These are phyloP conservation scores for Peronospora belbahrii DNA, from an alignment of 352 stramenopile species.

Conservation along the genomic window DNA sequence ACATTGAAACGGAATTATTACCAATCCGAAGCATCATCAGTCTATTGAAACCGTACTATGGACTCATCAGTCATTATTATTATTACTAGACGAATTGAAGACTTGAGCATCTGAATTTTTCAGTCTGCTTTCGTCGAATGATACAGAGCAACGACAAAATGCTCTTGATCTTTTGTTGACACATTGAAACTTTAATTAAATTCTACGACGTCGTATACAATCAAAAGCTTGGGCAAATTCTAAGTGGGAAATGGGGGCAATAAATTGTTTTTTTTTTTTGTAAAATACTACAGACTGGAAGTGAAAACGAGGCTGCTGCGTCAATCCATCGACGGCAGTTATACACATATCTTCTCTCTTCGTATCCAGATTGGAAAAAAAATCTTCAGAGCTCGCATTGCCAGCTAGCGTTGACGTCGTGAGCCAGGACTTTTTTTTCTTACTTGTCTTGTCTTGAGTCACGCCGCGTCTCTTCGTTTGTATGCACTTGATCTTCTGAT, in stretches of 20 bases:
- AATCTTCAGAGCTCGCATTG: constrained; percentile 2
- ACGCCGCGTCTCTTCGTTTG: constrained; percentile 21
- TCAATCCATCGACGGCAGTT: constrained; percentile 32
- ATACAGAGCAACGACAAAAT: too few relatives aligned
- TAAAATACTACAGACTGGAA: constrained; percentile 34
- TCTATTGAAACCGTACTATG: too few relatives aligned
- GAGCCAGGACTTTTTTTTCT: constrained; percentile 14
- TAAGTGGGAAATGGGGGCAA: constrained; percentile 15
- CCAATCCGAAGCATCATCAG: neutral
- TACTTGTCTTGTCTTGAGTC: constrained; percentile 16
- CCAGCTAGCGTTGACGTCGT: constrained; percentile 6
- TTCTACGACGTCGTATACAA: too few relatives aligned
- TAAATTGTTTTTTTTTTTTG: constrained; percentile 24
- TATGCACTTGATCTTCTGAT: constrained; percentile 33
- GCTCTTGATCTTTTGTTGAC: too few relatives aligned
- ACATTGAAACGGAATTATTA: neutral
- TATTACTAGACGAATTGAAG: too few relatives aligned
- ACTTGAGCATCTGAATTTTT: too few relatives aligned
- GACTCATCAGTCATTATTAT: too few relatives aligned
- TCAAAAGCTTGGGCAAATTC: constrained; percentile 6
- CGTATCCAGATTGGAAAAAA: constrained; percentile 21
- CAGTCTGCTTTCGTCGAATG: too few relatives aligned
- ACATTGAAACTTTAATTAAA: too few relatives aligned
- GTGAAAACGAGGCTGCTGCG: constrained; percentile 22
- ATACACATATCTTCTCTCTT: constrained; percentile 36